phyloP scores from a whole-genome alignment of 257 asterid genomes.

The Jacaranda copaia region DNA sequence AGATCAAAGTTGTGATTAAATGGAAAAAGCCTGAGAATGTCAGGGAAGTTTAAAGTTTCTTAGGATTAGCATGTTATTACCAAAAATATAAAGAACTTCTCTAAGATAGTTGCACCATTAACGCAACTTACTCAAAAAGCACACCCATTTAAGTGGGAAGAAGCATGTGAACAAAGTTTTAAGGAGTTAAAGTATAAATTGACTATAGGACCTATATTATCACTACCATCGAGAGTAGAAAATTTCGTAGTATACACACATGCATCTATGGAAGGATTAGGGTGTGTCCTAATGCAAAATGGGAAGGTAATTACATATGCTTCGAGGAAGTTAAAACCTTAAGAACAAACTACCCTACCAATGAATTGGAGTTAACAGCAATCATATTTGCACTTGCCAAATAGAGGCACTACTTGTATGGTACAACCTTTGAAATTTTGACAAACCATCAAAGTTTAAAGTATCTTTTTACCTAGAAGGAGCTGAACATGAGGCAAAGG shows the following conservation, averaged over 20 bases:
- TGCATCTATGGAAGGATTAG: neutral
- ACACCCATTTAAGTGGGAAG: neutral
- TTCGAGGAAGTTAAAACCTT: neutral
- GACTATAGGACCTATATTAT: neutral
- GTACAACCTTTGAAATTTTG: neutral
- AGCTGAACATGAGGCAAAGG: no score
- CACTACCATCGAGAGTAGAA: neutral
- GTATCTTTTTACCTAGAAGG: no score
- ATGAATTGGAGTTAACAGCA: no score
- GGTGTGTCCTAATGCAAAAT: neutral
- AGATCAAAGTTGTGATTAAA: neutral
- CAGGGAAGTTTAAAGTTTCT: neutral
- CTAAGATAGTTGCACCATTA: neutral
- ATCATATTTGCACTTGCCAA: no score
- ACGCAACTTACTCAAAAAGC: neutral
- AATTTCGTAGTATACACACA: neutral
- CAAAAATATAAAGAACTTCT: neutral
- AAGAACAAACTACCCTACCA: neutral
- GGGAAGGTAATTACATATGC: neutral
- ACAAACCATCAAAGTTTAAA: no score
- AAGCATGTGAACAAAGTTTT: neutral
- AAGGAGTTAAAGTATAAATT: neutral
- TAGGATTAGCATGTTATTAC: neutral
- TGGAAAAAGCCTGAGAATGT: neutral
- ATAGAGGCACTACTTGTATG: no score